phyloP scores from a whole-genome alignment of 352 stramenopile genomes.

The Pythium dissotocum region DNA sequence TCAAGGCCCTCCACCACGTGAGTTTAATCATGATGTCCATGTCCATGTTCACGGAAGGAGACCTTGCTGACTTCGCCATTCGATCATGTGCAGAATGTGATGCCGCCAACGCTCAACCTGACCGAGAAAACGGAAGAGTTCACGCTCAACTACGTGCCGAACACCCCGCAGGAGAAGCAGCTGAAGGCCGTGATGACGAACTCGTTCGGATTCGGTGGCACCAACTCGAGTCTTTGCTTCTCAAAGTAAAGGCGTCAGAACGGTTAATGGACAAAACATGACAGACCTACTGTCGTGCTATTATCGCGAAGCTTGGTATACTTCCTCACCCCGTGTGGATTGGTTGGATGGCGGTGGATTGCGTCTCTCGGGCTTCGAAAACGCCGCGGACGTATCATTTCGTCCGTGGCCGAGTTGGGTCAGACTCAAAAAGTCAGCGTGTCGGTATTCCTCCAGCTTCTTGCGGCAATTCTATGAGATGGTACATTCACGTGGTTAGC shows the following conservation, averaged over 20 bases:
- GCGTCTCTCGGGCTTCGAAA: constrained; percentile 17
- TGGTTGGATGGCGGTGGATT: constrained; percentile 13
- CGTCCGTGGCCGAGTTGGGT: constrained; percentile 13
- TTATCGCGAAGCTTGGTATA: constrained; percentile 30
- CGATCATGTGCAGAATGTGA: constrained; percentile 63
- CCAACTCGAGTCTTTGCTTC: constrained; percentile 90
- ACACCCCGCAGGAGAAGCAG: constrained; percentile 65
- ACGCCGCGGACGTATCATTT: not conserved
- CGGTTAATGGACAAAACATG: not conserved
- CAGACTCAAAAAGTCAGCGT: constrained; percentile 22
- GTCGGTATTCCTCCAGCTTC: constrained; percentile 45
- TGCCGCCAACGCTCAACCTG: constrained; percentile 96
- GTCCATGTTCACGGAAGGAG: no score
- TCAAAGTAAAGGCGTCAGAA: constrained; percentile 43
- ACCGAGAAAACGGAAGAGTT: constrained; percentile 70
- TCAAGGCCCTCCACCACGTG: constrained; percentile 91
- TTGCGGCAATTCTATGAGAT: constrained; percentile 15
- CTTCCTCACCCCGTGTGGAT: constrained; percentile 15
- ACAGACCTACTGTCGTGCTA: not conserved
- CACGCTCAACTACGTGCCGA: constrained; percentile 84
- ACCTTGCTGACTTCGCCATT: not conserved
- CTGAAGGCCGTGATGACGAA: constrained; percentile 90
- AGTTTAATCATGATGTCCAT: constrained; percentile 6
- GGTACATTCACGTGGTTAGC: not conserved
- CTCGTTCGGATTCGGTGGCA: constrained; percentile 98